Percentiles rank a stretch among this genome's conserved stretches.
These are phyloP conservation scores for Penicillium paradoxum DNA, from an alignment of 495 filamentous ascomycete species.

Conservation along the genomic window DNA sequence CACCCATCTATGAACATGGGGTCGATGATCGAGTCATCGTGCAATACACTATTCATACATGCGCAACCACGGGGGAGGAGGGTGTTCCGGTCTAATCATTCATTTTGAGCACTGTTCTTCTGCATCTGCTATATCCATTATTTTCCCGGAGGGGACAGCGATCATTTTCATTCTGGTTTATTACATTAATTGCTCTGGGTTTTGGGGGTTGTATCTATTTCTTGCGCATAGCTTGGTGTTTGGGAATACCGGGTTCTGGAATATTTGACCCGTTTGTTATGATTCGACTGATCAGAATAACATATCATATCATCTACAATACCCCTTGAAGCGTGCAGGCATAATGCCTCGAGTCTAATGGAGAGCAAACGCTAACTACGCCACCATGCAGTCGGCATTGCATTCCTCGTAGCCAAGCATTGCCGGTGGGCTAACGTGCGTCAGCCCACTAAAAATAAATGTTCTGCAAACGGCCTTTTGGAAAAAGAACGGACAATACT, in stretches of 20 bases:
- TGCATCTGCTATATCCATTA: not conserved
- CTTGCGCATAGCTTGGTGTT: conserved; percentile 27
- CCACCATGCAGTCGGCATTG: conserved; percentile 10
- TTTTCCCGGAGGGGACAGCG: not conserved
- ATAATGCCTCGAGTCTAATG: not conserved
- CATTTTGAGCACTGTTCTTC: not conserved
- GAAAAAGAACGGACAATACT: too few relatives aligned
- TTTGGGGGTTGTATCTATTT: conserved; percentile 2
- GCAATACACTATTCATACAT: not conserved
- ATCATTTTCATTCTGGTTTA: not conserved
- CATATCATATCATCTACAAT: not conserved
- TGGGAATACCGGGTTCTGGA: conserved; percentile 5
- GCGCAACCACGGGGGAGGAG: not conserved
- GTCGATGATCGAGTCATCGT: not conserved
- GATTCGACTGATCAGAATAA: conserved; percentile 1
- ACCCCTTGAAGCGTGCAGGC: not conserved
- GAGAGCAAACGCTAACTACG: conserved; percentile 4
- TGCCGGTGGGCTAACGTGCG: conserved; percentile 12
- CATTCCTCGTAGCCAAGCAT: not conserved
- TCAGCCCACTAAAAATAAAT: conserved; percentile 22
- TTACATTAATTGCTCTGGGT: not conserved
- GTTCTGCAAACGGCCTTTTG: not conserved
- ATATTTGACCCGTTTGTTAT: too few relatives aligned
- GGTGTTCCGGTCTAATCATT: not conserved
- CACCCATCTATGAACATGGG: not conserved